Base-by-base conservation (phyloP, 2,329 filamentous ascomycete species). In the Pyrenophora tritici-repentis region DNA sequence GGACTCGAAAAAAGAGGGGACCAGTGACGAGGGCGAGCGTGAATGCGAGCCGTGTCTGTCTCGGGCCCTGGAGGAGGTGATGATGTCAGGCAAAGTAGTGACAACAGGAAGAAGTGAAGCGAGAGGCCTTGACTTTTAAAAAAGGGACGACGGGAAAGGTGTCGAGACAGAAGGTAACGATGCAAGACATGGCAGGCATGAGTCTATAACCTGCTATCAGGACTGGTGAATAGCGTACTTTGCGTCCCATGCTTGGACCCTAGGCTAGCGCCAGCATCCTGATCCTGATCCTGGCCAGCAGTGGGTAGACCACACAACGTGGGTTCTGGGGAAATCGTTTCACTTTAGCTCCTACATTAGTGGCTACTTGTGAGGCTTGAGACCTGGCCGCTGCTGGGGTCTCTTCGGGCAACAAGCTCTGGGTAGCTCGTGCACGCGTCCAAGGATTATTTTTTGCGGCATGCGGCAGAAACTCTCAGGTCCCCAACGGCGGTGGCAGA, bases 291-390 rank as follows among this genome's bases (percentile, higher is more conserved):
- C 61, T 63, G 29, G 58, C 22, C 26, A 29, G 26, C 26, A 29
- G 65, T 59, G 54, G 48, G 63, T 63, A 66, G 26, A 66, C 66
- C 66, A 70, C 67, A 68, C 68, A 70, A 66, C 60, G 63, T 67
- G 63, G 65, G 62, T 62, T 67, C 65, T 71, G 67, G 71, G 71
- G 68, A 70, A 71, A 63, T 65, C 50, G 70, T 73, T 72, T 72
- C 70, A 72, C 57, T 40, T 64, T 65, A 60, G 61, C 60, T 62
- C 55, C 47, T 54, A 56, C 48, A 51, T 53, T 53, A 50, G 59
- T 35, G 52, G 52, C 44, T 32, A 55, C 35, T 12, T 12, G 26
- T 12, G 26, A 29, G 26, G 26, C 26, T 29, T 29, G 26, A 29
- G 26, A 29, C 26, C 26, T 4, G 26, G 26, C 10, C 26, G 10